These are phyloP conservation scores for Linnemannia exigua DNA, from an alignment of 192 early-diverging fungal species.

Conservation along the genomic window DNA sequence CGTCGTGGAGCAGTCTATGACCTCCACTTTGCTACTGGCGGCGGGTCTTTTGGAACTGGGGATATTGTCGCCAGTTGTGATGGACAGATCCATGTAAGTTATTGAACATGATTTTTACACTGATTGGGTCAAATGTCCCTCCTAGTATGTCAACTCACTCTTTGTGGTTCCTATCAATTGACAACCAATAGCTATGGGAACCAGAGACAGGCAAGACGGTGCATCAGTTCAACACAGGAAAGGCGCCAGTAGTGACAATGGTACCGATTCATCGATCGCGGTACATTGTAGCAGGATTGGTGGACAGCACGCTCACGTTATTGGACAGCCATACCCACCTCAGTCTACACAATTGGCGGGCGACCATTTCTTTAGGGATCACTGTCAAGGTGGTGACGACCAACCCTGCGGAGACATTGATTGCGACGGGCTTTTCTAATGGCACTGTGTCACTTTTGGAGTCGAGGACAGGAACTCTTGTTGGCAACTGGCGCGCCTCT, in stretches of 20 bases:
- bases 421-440: conserved; percentile 68
- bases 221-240: conserved; percentile 65
- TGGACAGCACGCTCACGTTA: conserved; percentile 64
- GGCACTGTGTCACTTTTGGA: conserved; percentile 68
- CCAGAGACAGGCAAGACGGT: conserved; percentile 65
- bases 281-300: conserved; percentile 63
- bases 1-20: conserved; percentile 61
- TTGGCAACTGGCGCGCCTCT: conserved; percentile 69
- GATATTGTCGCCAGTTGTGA: conserved; percentile 71
- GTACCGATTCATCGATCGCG: conserved; percentile 65
- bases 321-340: conserved; percentile 46
- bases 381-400: conserved; percentile 56
- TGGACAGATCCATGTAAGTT: conserved; percentile 70
- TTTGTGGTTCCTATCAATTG: neutral
- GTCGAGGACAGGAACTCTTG: conserved; percentile 65
- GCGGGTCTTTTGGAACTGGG: conserved; percentile 54
- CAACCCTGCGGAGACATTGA: conserved; percentile 64
- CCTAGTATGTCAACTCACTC: neutral
- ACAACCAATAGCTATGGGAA: conserved; percentile 66
- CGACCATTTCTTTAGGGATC: conserved; percentile 34
- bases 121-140: neutral
- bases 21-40: conserved; percentile 66
- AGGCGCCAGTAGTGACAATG: conserved; percentile 60
- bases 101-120: neutral
- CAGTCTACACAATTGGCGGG: conserved; percentile 38